A percentile compares a stretch with the other conserved stretches of the same genome.
These are phyloP conservation scores for Nothophoma quercina DNA, from an alignment of 2,329 filamentous ascomycete species.

Conservation along the genomic window DNA sequence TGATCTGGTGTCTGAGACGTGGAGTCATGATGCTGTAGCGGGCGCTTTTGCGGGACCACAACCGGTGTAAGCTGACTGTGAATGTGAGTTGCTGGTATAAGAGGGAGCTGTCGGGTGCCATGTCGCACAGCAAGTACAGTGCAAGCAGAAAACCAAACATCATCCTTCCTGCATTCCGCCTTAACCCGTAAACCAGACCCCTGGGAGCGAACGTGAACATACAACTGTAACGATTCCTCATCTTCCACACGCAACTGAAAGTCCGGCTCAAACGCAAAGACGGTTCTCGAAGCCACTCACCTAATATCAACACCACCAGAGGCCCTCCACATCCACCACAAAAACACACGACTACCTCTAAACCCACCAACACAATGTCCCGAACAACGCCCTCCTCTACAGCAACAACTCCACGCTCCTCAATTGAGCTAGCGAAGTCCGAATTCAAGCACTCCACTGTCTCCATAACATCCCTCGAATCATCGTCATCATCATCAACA, in stretches of 20 bases:
- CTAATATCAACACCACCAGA: background rate
- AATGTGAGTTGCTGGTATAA: background rate
- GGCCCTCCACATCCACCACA: background rate
- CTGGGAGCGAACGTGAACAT: no score
- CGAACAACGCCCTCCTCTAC: constrained; percentile 20
- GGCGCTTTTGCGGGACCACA: background rate
- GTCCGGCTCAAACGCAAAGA: no score
- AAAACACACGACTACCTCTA: background rate
- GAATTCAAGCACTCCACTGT: background rate
- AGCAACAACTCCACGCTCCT: constrained; percentile 28
- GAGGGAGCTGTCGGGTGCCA: background rate
- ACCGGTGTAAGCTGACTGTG: no score
- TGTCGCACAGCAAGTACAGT: no score
- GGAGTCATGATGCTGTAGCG: background rate
- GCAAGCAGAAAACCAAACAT: no score
- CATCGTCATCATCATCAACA: constrained; percentile 1
- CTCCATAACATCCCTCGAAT: constrained; percentile 10
- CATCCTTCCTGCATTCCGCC: no score
- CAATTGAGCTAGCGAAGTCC: constrained; percentile 25
- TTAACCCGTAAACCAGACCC: no score
- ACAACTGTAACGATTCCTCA: no score
- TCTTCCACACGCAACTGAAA: no score
- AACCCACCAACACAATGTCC: constrained; percentile 10
- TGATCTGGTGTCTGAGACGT: no score
- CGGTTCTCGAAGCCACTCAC: no score